phyloP scores from a whole-genome alignment of 225 moss, liverwort and hornwort species.

The Rhytidiadelphus loreus region DNA sequence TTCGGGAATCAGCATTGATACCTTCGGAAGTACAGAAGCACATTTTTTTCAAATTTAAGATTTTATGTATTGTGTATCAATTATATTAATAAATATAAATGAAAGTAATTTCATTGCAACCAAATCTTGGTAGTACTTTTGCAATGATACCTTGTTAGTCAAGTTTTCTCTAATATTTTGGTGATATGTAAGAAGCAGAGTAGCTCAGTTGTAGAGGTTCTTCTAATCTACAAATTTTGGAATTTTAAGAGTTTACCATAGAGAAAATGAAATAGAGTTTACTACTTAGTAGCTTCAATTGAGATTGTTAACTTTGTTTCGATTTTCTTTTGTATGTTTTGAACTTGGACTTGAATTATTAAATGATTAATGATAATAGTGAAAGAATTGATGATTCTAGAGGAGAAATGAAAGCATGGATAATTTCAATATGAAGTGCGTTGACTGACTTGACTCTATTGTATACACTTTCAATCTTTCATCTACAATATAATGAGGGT shows the following conservation, averaged over 20 bases:
- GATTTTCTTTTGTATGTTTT: neutral
- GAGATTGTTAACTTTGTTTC: neutral
- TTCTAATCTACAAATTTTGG: neutral
- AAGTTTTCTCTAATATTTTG: rapidly evolving
- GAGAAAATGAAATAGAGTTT: neutral
- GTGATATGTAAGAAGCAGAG: neutral
- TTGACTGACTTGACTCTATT: neutral
- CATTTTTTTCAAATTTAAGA: neutral
- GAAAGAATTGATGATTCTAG: neutral
- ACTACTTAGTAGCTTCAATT: neutral
- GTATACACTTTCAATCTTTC: neutral
- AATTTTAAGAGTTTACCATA: neutral
- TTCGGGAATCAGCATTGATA: neutral
- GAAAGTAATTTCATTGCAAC: neutral
- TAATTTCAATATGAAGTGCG: neutral
- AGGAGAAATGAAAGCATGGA: neutral
- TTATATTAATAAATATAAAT: neutral
- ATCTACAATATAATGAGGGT: neutral
- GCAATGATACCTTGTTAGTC: too few relatives aligned
- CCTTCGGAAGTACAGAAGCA: too few relatives aligned
- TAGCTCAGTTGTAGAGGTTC: too few relatives aligned
- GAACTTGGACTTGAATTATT: neutral
- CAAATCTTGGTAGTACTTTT: neutral
- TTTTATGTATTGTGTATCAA: neutral
- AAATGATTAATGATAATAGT: neutral